These are phyloP conservation scores for Coprinellus micaceus DNA, from an alignment of 768 basidiomycete genomes.

Conservation along the genomic window DNA sequence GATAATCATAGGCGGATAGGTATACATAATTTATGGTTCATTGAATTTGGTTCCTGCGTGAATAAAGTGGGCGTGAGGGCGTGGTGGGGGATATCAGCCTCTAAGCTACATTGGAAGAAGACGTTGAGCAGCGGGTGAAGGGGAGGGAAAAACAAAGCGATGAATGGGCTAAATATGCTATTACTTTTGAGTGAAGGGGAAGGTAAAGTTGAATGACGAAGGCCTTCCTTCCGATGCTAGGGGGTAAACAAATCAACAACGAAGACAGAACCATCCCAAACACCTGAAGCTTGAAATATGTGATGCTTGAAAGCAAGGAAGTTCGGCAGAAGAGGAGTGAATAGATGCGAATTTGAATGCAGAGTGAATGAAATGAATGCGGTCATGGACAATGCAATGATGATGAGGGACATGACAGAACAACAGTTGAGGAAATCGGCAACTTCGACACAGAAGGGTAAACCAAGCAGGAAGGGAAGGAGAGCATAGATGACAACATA, in stretches of 20 bases:
- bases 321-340: background rate
- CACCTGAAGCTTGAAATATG: no score
- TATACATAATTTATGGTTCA: background rate
- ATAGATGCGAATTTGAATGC: background rate
- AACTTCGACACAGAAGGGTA: background rate
- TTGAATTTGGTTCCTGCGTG: background rate
- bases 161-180: background rate
- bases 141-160: background rate
- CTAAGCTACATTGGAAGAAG: no score
- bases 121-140: background rate
- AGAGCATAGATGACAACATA: conserved; percentile 10
- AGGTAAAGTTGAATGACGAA: background rate
- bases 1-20: background rate
- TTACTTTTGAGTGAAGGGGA: background rate
- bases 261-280: background rate
- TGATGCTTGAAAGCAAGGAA: background rate
- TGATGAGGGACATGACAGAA: conserved; percentile 1
- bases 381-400: background rate
- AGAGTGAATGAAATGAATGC: background rate
- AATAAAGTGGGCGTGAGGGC: background rate
- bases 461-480: conserved; percentile 4
- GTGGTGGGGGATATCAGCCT: background rate
- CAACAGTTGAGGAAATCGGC: conserved; percentile 3
- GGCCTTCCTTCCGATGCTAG: background rate
- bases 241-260: background rate